These are phyloP conservation scores for Hyaloperonospora arabidopsidis DNA, from an alignment of 352 stramenopile genomes.

Conservation along the genomic window DNA sequence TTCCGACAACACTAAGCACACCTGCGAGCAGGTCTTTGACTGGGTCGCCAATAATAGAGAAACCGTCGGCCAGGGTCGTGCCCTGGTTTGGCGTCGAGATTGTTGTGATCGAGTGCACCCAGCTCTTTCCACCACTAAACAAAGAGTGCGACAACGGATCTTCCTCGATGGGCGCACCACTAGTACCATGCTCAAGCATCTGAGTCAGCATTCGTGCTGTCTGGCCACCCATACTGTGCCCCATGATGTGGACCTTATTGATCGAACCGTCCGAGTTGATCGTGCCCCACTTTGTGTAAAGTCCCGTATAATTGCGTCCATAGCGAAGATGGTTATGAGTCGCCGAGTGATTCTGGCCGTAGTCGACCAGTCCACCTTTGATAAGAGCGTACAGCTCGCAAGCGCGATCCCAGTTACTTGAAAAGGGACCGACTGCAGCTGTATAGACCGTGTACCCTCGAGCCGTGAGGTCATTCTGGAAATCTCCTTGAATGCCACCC, in stretches of 20 bases:
- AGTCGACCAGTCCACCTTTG: conserved; percentile 46
- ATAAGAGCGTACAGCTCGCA: conserved; percentile 61
- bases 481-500: conserved; percentile 40
- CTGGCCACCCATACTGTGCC: conserved; percentile 76
- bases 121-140: conserved; percentile 48
- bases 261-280: conserved; percentile 36
- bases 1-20: conserved; percentile 26
- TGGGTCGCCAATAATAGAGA: conserved; percentile 33
- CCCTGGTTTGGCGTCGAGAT: conserved; percentile 57
- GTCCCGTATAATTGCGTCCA: conserved; percentile 39
- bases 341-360: conserved; percentile 41
- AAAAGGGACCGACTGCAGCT: conserved; percentile 42
- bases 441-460: conserved; percentile 46
- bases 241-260: conserved; percentile 61
- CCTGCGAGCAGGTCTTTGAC: conserved; percentile 30
- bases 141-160: conserved; percentile 26
- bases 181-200: conserved; percentile 41
- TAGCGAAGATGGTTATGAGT: conserved; percentile 31
- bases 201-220: conserved; percentile 72
- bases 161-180: conserved; percentile 31
- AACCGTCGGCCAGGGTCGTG: conserved; percentile 39
- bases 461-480: conserved; percentile 29
- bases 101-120: conserved; percentile 64
- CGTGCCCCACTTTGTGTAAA: conserved; percentile 54
- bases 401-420: conserved; percentile 58